Percentiles rank a stretch among this genome's conserved stretches.
Evolutionary conservation across 1,284 basidiomycete species (phyloP).

Genomic region (Apiotrichum mycotoxinovorans): DNA sequence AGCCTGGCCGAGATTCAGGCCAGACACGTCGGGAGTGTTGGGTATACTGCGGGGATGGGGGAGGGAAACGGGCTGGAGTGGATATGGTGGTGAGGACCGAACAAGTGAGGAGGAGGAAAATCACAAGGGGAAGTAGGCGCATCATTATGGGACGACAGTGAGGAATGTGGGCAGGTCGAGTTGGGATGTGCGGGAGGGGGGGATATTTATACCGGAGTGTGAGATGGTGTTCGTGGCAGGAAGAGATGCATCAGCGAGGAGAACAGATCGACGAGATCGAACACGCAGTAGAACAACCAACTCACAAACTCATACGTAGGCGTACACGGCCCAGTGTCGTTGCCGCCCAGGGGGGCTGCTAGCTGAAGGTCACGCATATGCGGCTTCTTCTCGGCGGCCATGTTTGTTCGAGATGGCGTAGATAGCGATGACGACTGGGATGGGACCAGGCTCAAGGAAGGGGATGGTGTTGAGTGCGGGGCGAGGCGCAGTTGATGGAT

Average conservation of each 20-base stretch:
- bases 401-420: background rate
- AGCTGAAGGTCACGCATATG: constrained; percentile 6
- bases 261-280: background rate
- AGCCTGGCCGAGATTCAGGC: background rate
- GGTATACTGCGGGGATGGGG: constrained; percentile 1
- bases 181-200: background rate
- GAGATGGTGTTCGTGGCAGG: too few relatives aligned
- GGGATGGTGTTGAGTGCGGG: too few relatives aligned
- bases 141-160: background rate
- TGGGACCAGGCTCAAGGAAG: too few relatives aligned
- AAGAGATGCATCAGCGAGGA: background rate
- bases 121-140: background rate
- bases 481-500: too few relatives aligned
- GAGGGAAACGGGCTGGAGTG: constrained; percentile 2
- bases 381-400: background rate
- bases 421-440: too few relatives aligned
- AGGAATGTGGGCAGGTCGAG: background rate
- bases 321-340: constrained; percentile 3
- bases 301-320: constrained; percentile 10
- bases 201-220: background rate
- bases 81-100: background rate
- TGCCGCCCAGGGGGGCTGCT: constrained; percentile 1
- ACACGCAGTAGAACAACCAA: too few relatives aligned
- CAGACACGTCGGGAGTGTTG: constrained; percentile 7
- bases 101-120: background rate